Base-by-base conservation (phyloP, 2,329 filamentous ascomycete species). In the Colletotrichum trifolii region DNA sequence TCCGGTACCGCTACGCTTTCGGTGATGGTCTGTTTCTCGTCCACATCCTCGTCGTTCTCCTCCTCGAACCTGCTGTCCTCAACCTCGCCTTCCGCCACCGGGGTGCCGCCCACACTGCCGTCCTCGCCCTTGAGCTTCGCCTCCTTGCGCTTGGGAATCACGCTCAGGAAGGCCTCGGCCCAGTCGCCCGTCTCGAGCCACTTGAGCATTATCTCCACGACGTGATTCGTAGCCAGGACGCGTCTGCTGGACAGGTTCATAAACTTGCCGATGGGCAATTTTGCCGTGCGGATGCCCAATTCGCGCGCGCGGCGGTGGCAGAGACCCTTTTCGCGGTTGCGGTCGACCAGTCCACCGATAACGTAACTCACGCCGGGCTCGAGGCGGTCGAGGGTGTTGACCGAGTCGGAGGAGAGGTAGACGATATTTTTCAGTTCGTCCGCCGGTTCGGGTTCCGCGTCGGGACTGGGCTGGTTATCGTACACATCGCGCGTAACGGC, bases 121-220 rank as follows among this genome's bases (percentile, higher is more conserved):
- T 38, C 64, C 25, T 64, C 54, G 35, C 53, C 63, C 67, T 83
- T 92, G 70, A 97, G 74, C 59, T 84, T 86, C 0, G 91, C 93
- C 1, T 93, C 93, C 77, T 99, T 99, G 67, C 96, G 84, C 78
- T 93, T 94, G 0, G 96, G 96, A 70, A 99, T 94, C 4, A 96
- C 93, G 54, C 87, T 85, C 78, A 94, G 80, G 75, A 99, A 99
- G 0, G 96, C 94, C 73, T 91, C 83, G 1, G 91, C 94, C 96
- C 96, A 99, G 75, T 98, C 91, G 2, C 92, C 92, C 53, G 87
- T 88, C 77, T 97, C 93, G 59, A 99, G 78, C 94, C 94, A 99
- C 69, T 89, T 89, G 49, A 97, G 80, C 93, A 99, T 97, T 68
- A 99, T 98, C 78, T 98, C 95, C 50, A 96, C 87, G 1, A 99